Evolutionary conservation across 495 filamentous ascomycete genomes (phyloP).

Genomic region (Penicillium alfredii): DNA sequence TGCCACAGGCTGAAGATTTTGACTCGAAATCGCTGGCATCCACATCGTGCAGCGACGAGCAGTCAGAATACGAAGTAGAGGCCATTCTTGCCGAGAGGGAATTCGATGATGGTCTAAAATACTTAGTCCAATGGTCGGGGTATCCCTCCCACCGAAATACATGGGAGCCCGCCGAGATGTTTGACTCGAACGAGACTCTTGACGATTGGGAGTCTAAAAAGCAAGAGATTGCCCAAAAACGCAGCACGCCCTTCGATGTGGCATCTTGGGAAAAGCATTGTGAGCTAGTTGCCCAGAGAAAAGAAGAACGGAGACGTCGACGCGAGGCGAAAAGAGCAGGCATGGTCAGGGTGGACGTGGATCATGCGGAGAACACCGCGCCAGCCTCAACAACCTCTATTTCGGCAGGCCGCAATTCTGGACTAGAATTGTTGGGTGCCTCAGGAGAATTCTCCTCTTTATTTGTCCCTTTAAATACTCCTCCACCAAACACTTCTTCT

Average conservation of each 20-base stretch:
- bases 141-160: constrained; percentile 51
- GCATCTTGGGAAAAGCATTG: constrained; percentile 34
- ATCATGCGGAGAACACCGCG: no score
- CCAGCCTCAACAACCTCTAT: no score
- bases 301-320: constrained; percentile 39
- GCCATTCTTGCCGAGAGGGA: constrained; percentile 44
- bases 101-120: constrained; percentile 36
- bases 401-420: no score
- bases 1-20: constrained; percentile 23
- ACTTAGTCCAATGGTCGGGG: constrained; percentile 61
- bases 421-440: no score
- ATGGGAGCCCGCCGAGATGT: constrained; percentile 58
- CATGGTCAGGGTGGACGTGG: no score
- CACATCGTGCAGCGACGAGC: constrained; percentile 38
- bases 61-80: constrained; percentile 41
- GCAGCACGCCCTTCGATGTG: constrained; percentile 43
- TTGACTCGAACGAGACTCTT: constrained; percentile 44
- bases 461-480: no score
- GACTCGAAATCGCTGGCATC: constrained; percentile 61
- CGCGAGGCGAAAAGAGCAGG: no score
- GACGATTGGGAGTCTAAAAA: constrained; percentile 51
- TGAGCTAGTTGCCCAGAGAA: constrained; percentile 11
- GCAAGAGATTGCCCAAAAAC: constrained; percentile 35
- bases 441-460: no score
- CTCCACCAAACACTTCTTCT: not conserved